Conservation (phyloP, 805 yeast genomes). For the Cyberlindnera xishuangbannaensis region DNA sequence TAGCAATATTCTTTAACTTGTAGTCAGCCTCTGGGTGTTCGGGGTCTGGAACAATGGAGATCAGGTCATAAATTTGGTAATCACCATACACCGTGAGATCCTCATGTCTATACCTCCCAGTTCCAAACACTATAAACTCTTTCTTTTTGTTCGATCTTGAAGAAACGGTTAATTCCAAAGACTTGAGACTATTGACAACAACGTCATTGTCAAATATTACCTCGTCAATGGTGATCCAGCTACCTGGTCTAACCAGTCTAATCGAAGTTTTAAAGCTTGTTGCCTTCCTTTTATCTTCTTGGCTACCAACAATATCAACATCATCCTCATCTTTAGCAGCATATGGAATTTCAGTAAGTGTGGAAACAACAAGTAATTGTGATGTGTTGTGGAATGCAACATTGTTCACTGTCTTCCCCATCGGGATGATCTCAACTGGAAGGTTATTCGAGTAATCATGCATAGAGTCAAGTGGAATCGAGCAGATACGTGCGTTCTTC, state of each 20-base stretch:
- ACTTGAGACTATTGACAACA: constrained; percentile 34
- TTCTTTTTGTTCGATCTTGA: constrained; percentile 39
- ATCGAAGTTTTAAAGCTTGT: constrained; percentile 53
- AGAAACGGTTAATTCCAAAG: constrained; percentile 32
- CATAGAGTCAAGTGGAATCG: constrained; percentile 28
- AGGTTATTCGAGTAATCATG: constrained; percentile 53
- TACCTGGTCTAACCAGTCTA: constrained; percentile 58
- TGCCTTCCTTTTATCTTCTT: constrained; percentile 47
- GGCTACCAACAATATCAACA: constrained; percentile 49
- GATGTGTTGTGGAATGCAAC: constrained; percentile 66
- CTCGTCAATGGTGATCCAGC: constrained; percentile 73
- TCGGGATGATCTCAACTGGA: constrained; percentile 46
- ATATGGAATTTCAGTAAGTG: constrained; percentile 53
- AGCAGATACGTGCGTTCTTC: constrained; percentile 56
- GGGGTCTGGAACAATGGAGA: constrained; percentile 85
- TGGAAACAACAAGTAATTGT: constrained; percentile 56
- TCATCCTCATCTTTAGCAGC: constrained; percentile 73
- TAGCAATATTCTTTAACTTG: constrained; percentile 64
- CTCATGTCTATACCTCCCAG: constrained; percentile 70
- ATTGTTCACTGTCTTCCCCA: constrained; percentile 60
- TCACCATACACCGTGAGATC: constrained; percentile 77
- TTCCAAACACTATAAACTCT: constrained; percentile 74
- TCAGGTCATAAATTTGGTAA: constrained; percentile 66
- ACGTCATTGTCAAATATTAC: constrained; percentile 64
- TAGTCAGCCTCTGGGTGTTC: constrained; percentile 78